These are phyloP conservation scores for Mrakia gelida DNA, from an alignment of 768 basidiomycete genomes.

Conservation along the genomic window DNA sequence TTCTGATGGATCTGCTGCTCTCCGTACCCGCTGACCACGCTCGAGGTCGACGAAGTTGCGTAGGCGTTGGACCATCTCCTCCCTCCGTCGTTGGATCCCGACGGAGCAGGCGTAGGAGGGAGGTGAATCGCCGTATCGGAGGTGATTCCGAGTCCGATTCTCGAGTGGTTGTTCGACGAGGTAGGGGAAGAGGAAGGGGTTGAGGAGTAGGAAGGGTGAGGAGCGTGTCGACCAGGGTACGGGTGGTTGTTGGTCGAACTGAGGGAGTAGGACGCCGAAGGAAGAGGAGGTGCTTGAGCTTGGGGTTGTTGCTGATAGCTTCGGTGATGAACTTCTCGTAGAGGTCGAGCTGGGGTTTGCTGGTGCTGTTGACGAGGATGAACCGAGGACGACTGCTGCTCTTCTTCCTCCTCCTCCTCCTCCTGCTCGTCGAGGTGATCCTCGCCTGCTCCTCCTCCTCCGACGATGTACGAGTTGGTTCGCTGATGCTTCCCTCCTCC, in stretches of 20 bases:
- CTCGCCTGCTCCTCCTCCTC: constrained; percentile 10
- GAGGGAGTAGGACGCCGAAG: background rate
- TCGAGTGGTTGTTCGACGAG: background rate
- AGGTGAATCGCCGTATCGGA: background rate
- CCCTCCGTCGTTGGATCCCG: background rate
- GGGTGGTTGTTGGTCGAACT: background rate
- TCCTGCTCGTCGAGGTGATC: constrained; percentile 5
- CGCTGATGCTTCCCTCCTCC: background rate
- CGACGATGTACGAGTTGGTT: constrained; percentile 3
- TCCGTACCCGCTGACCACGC: constrained; percentile 1
- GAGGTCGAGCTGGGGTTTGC: background rate
- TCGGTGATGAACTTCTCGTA: constrained; percentile 10
- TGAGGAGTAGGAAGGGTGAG: background rate
- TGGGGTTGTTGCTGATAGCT: background rate
- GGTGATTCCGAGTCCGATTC: constrained; percentile 11
- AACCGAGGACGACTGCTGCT: background rate
- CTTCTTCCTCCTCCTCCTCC: background rate
- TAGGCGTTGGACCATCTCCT: constrained; percentile 2
- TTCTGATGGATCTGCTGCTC: background rate
- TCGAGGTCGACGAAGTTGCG: constrained; percentile 1
- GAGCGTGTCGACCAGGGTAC: constrained; percentile 3
- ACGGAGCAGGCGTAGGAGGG: background rate
- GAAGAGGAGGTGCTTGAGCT: background rate
- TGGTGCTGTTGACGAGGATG: background rate
- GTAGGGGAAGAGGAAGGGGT: constrained; percentile 3